These are phyloP conservation scores for Fusarium sp. DNA, from an alignment of 2,329 filamentous ascomycete genomes.

Conservation along the genomic window DNA sequence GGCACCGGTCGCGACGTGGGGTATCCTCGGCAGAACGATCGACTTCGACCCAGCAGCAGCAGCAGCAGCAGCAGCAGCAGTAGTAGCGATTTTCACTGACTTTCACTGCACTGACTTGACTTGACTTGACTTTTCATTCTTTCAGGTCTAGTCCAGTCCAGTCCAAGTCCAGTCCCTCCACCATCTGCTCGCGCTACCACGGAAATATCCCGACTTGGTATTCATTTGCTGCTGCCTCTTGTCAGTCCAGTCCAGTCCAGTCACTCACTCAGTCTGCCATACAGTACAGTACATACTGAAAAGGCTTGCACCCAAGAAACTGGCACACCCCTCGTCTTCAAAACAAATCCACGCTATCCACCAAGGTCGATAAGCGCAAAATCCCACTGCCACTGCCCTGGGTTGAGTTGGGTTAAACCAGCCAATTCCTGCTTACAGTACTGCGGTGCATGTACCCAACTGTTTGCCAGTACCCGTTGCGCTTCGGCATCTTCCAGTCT, in stretches of 20 bases:
- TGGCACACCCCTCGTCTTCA: constrained; percentile 41
- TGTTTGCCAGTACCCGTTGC: constrained; percentile 32
- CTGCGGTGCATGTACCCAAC: constrained; percentile 2
- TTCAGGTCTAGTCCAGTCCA: constrained; percentile 32
- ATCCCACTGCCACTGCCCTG: constrained; percentile 46
- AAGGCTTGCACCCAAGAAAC: constrained; percentile 30
- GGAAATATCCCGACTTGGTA: constrained; percentile 51
- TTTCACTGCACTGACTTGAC: background rate
- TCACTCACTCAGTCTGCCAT: background rate
- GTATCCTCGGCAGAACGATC: constrained; percentile 47
- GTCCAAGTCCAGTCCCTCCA: constrained; percentile 26
- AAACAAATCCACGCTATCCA: constrained; percentile 43
- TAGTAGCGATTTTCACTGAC: background rate
- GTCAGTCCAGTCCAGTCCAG: background rate
- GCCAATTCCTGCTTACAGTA: constrained; percentile 16
- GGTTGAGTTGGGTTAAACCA: constrained; percentile 27
- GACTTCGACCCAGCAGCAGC: constrained; percentile 32
- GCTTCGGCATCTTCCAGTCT: constrained; percentile 39
- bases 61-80: constrained; percentile 1
- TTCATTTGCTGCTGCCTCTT: constrained; percentile 15
- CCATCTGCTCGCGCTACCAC: constrained; percentile 45
- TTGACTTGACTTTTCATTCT: constrained; percentile 38
- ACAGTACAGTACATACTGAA: background rate
- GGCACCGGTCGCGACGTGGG: constrained; percentile 48
- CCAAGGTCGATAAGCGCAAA: constrained; percentile 49